Conservation (phyloP, 352 stramenopile genomes). For the Phytopythium vexans region DNA sequence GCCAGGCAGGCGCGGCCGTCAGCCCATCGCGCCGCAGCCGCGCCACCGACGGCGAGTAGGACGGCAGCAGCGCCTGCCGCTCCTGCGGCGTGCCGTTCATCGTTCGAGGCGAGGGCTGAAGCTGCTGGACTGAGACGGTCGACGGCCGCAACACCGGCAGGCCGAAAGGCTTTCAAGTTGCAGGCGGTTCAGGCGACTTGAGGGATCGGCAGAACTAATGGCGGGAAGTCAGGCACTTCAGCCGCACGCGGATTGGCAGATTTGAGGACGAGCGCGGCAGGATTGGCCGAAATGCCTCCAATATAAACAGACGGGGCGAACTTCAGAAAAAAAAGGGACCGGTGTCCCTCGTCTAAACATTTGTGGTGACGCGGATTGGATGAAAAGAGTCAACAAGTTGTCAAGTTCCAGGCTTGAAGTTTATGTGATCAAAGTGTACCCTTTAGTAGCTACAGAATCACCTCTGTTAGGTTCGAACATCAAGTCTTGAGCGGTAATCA, state of each 20-base stretch:
- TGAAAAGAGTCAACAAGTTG: neutral
- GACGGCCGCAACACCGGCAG: too few relatives aligned
- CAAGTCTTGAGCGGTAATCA: too few relatives aligned
- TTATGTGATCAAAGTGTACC: too few relatives aligned
- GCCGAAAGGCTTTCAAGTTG: too few relatives aligned
- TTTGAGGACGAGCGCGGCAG: neutral
- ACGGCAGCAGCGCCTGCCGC: slow-evolving; percentile 45
- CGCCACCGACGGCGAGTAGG: slow-evolving; percentile 55
- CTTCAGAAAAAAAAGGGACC: neutral
- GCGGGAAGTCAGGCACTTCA: neutral
- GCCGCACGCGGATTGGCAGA: slow-evolving; percentile 3
- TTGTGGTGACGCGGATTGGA: neutral
- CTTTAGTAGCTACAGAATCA: too few relatives aligned
- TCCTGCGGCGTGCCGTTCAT: slow-evolving; percentile 9
- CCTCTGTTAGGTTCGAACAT: too few relatives aligned
- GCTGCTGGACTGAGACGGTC: too few relatives aligned
- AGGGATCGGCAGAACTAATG: neutral
- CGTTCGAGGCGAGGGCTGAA: neutral
- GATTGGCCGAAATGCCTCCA: neutral
- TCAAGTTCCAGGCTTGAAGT: too few relatives aligned
- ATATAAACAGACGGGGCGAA: too few relatives aligned
- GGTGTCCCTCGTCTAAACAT: slow-evolving; percentile 1
- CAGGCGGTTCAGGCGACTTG: too few relatives aligned
- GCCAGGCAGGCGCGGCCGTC: slow-evolving; percentile 45
- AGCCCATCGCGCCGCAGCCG: slow-evolving; percentile 24